Percentiles rank a stretch among this genome's conserved stretches.
phyloP scores from a whole-genome alignment of 805 yeast species.

The Saccharomyces eubayanus region DNA sequence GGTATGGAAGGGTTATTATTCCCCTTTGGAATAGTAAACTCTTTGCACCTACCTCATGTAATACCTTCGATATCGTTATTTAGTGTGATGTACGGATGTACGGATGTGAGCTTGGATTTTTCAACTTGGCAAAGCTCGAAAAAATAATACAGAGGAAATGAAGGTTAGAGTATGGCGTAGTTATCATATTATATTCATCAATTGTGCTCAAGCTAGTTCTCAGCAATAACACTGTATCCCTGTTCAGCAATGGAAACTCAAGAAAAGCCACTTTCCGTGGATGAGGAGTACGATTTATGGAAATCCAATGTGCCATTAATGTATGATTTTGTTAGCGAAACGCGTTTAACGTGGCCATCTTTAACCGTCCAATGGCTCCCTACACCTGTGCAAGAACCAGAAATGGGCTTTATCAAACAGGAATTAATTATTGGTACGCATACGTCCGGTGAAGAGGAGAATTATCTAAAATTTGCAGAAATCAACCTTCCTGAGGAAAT shows the following conservation, averaged over 20 bases:
- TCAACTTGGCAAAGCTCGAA: not conserved
- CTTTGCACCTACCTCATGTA: not conserved
- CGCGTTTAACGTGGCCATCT: conserved; percentile 77
- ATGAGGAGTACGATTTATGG: conserved; percentile 69
- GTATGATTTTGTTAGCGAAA: conserved; percentile 78
- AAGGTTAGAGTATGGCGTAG: not conserved
- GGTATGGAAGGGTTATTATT: not conserved
- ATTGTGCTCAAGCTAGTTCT: not conserved
- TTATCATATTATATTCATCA: not conserved
- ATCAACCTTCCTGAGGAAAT: conserved; percentile 49
- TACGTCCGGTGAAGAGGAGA: conserved; percentile 59
- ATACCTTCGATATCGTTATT: not conserved
- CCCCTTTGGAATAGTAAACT: not conserved
- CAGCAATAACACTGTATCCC: not conserved
- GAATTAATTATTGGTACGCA: conserved; percentile 62
- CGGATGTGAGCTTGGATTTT: not conserved
- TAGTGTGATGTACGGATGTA: not conserved
- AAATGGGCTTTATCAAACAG: conserved; percentile 33
- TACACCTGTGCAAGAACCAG: conserved; percentile 3
- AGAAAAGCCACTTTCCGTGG: conserved; percentile 28
- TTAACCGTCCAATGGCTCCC: conserved; percentile 75
- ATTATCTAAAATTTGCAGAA: conserved; percentile 57
- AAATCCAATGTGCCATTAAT: conserved; percentile 69
- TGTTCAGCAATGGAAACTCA: not conserved
- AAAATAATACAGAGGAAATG: not conserved